Evolutionary conservation across 2,329 filamentous ascomycete species (phyloP).

Genomic region (Monilinia aucupariae): DNA sequence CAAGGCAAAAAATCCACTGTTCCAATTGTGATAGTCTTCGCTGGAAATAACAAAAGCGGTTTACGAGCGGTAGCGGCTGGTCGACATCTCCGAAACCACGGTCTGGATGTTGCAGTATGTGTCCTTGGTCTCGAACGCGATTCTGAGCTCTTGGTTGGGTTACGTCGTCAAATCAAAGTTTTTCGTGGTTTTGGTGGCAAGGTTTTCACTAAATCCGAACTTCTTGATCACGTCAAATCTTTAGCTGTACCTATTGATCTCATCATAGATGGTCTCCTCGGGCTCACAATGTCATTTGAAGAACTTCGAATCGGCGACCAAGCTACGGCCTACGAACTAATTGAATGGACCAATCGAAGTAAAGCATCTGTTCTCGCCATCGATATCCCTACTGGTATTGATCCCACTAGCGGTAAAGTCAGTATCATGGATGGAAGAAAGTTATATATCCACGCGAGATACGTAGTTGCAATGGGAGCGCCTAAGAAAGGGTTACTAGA

Average conservation of each 20-base stretch:
- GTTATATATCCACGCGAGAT: conserved; percentile 74
- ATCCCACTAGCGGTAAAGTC: conserved; percentile 66
- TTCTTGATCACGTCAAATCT: conserved; percentile 55
- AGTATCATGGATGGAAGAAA: conserved; percentile 66
- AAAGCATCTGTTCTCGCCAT: conserved; percentile 78
- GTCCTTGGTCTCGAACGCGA: conserved; percentile 81
- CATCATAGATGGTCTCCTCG: conserved; percentile 84
- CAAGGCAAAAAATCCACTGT: conserved; percentile 38
- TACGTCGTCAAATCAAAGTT: conserved; percentile 75
- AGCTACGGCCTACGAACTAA: conserved; percentile 78
- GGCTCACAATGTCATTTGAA: conserved; percentile 82
- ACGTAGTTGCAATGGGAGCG: conserved; percentile 78
- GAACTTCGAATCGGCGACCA: conserved; percentile 79
- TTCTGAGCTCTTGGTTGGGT: conserved; percentile 70
- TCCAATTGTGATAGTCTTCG: conserved; percentile 63
- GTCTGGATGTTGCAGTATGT: conserved; percentile 73
- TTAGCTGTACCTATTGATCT: conserved; percentile 65
- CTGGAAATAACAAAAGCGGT: conserved; percentile 90
- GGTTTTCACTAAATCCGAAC: conserved; percentile 56
- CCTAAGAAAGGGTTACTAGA: conserved; percentile 81
- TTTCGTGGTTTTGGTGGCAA: conserved; percentile 79
- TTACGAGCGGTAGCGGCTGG: conserved; percentile 79
- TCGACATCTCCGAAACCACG: conserved; percentile 79
- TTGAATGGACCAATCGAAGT: conserved; percentile 88
- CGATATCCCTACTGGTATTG: conserved; percentile 86